Evolutionary conservation across 495 filamentous ascomycete genomes (phyloP).

Genomic region (Podospora bellae-mahoneyi): DNA sequence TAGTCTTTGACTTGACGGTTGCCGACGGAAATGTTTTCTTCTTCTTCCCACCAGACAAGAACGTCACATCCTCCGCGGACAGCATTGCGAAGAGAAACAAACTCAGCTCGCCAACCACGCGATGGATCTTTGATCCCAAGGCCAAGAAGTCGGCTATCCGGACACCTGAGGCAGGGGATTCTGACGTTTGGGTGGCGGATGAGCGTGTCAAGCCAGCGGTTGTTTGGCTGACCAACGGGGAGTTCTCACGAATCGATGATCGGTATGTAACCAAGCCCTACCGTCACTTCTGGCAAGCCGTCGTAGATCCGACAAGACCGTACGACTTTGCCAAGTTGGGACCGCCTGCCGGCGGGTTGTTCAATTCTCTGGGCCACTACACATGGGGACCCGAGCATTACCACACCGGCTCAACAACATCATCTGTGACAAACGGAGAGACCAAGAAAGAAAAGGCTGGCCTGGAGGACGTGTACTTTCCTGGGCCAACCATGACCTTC

Average conservation of each 20-base stretch:
- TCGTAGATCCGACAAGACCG: constrained; percentile 42
- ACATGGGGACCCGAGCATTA: constrained; percentile 35
- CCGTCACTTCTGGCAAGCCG: constrained; percentile 53
- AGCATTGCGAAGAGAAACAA: constrained; percentile 33
- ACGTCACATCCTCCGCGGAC: constrained; percentile 22
- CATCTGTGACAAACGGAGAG: background rate
- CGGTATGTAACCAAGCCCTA: constrained; percentile 50
- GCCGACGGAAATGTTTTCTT: constrained; percentile 56
- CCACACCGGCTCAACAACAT: constrained; percentile 7
- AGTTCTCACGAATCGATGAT: constrained; percentile 61
- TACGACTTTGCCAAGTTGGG: constrained; percentile 52
- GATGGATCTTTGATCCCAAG: constrained; percentile 54
- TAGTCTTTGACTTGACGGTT: constrained; percentile 54
- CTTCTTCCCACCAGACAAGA: constrained; percentile 50
- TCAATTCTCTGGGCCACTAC: constrained; percentile 48
- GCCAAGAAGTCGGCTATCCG: constrained; percentile 26
- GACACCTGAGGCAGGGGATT: constrained; percentile 15
- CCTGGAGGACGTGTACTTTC: constrained; percentile 43
- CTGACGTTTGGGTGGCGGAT: constrained; percentile 28
- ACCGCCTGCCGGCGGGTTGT: constrained; percentile 47
- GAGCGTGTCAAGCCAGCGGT: constrained; percentile 34
- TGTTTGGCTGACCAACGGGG: constrained; percentile 47
- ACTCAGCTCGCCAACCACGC: constrained; percentile 48
- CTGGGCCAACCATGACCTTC: constrained; percentile 50
- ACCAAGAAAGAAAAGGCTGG: constrained; percentile 23